A percentile compares a stretch with the other conserved stretches of the same genome.
Conservation (phyloP, 2,329 filamentous ascomycete species). For the Colletotrichum tamarilloi region DNA sequence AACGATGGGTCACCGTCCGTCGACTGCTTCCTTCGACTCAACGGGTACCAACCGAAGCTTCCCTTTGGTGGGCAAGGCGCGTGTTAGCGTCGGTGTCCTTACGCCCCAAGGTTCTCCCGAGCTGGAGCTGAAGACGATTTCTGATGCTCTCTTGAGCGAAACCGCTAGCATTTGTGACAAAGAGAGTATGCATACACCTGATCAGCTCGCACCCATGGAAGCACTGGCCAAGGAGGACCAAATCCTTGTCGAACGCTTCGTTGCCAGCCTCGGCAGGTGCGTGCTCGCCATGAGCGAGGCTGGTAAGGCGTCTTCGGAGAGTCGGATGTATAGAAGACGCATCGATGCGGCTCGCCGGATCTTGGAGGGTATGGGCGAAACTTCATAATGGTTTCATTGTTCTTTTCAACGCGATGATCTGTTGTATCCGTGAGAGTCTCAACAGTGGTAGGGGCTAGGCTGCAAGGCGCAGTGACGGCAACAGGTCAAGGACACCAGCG, state of each 20-base stretch:
- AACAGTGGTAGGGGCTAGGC: background rate
- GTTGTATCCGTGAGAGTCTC: slow-evolving; percentile 6
- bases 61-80: slow-evolving; percentile 66
- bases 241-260: slow-evolving; percentile 67
- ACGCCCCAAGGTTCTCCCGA: slow-evolving; percentile 62
- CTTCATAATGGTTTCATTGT: slow-evolving; percentile 23
- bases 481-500: slow-evolving; percentile 2
- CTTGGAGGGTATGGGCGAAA: slow-evolving; percentile 73
- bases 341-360: slow-evolving; percentile 80
- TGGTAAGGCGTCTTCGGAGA: slow-evolving; percentile 65
- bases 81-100: slow-evolving; percentile 55
- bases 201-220: slow-evolving; percentile 55
- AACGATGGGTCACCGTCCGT: slow-evolving; percentile 62
- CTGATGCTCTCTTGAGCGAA: slow-evolving; percentile 60
- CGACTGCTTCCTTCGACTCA: slow-evolving; percentile 67
- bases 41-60: slow-evolving; percentile 71
- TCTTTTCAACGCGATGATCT: slow-evolving; percentile 15
- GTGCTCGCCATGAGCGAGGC: slow-evolving; percentile 68
- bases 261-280: slow-evolving; percentile 69
- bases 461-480: slow-evolving; percentile 6
- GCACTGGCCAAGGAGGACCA: slow-evolving; percentile 67
- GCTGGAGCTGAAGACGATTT: slow-evolving; percentile 58
- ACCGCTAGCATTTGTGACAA: slow-evolving; percentile 55
- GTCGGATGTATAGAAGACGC: slow-evolving; percentile 73
- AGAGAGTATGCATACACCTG: slow-evolving; percentile 42